Evolutionary conservation across 345 rosid genomes (phyloP), one percentile per base, ranked within the genome.

Genomic region (Carallia brachiata): DNA sequence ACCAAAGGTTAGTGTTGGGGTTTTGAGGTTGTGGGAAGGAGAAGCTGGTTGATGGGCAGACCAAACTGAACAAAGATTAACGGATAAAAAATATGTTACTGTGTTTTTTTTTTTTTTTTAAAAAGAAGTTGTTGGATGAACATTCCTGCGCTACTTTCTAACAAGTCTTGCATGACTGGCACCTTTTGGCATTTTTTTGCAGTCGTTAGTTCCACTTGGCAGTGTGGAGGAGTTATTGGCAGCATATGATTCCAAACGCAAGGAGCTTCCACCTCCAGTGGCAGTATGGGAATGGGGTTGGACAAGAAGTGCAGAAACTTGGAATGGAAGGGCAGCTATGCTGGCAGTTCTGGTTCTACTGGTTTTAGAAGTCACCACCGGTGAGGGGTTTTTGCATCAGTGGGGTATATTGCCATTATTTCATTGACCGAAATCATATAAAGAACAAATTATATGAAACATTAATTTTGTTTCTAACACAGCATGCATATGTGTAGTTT

Each of bases 321-420:
- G 99, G 99, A 95, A 95, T 19, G 97, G 99, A 62, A 83, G 99
- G 79, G 97, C 99, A 37, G 99, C 99, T 56, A 91, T 95, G 99
- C 75, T 95, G 62, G 97, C 96, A 28, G 97, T 91, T 67, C 80
- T 95, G 4, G 88, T 91, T 50, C 87, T 95, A 16, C 68, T 92
- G 88, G 85, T 89, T 62, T 85, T 95, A 0, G 97, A 95, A 80
- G 93, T 95, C 70, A 88, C 97, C 67, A 95, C 99, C 0, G 99
- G 99, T 30, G 74, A 95, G 76, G 97, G 99, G 15, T 87, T 95
- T 79, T 85, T 95, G 72, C 99, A 90, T 79, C 99, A 89, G 66
- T 91, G 93, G 97, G 97, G 92, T 32, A 72, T 95, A 64, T 70
- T 94, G 70, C 97, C 93, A 5, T 75, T 80, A 77, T 62, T 78